Percentiles rank a stretch among this genome's conserved stretches.
Conservation (phyloP, 2,329 filamentous ascomycete genomes). For the Dothideomycetes sp. region DNA sequence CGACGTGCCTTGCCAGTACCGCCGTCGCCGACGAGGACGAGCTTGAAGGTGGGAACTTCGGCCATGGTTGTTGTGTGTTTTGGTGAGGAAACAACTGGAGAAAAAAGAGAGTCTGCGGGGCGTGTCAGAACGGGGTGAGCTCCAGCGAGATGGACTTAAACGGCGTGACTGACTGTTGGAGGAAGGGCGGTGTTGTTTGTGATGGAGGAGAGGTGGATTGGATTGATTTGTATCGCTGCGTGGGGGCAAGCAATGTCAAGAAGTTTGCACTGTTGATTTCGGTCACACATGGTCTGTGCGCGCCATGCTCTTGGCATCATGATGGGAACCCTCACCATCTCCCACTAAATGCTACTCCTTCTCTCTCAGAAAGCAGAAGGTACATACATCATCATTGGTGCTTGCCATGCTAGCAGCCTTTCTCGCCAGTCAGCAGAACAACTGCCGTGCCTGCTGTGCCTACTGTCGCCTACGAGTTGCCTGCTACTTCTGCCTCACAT, state of each 20-base stretch:
- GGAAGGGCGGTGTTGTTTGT: neutral
- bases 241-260: neutral
- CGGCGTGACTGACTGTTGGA: conserved; percentile 1
- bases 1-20: conserved; percentile 97
- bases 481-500: no score
- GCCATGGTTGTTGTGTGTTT: conserved; percentile 48
- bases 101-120: neutral
- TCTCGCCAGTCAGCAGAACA: no score
- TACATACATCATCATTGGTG: neutral
- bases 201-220: neutral
- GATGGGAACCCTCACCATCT: neutral
- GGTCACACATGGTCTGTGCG: neutral
- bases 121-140: neutral
- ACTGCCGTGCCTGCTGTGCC: no score
- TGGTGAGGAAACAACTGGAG: neutral
- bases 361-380: neutral
- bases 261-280: neutral
- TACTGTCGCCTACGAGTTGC: neutral
- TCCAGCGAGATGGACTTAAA: neutral
- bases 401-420: no score
- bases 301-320: conserved; percentile 5
- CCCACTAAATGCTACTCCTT: no score
- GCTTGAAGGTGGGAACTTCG: conserved; percentile 85
- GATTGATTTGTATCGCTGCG: neutral
- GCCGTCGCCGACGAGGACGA: conserved; percentile 98